Evolutionary conservation across 1,139 yeast species (phyloP).

Genomic region (Lipomyces yarrowii): DNA sequence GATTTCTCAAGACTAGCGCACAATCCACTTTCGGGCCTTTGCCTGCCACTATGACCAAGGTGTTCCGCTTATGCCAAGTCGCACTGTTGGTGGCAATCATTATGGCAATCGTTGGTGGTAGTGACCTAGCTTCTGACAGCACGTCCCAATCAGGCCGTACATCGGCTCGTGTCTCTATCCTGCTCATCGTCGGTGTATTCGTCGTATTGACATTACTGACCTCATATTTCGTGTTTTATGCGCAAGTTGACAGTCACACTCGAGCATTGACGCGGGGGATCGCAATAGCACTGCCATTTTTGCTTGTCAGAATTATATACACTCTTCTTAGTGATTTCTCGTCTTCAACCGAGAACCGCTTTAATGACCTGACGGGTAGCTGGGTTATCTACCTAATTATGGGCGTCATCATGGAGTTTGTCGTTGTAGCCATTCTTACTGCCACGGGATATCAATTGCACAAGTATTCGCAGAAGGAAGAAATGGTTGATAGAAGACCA

Average conservation of each 20-base stretch:
- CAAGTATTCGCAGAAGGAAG: background rate
- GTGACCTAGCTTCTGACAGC: background rate
- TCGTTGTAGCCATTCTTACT: background rate
- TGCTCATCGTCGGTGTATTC: slow-evolving; percentile 2
- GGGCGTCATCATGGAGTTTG: slow-evolving; percentile 7
- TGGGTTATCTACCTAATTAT: slow-evolving; percentile 10
- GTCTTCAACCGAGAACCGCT: background rate
- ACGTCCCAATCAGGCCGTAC: background rate
- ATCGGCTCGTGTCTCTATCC: background rate
- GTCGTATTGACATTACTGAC: background rate
- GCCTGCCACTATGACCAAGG: background rate
- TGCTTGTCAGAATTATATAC: slow-evolving; percentile 10
- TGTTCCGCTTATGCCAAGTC: background rate
- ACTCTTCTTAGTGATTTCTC: background rate
- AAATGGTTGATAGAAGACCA: background rate
- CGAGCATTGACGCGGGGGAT: background rate
- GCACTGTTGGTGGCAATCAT: slow-evolving; percentile 1
- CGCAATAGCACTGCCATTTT: background rate
- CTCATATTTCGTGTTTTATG: background rate
- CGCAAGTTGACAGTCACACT: background rate
- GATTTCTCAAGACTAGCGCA: background rate
- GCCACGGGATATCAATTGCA: background rate
- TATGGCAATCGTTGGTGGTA: slow-evolving; percentile 5
- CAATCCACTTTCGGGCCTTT: background rate
- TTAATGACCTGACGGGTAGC: background rate